Evolutionary conservation across 805 yeast genomes (phyloP).

Genomic region (Wickerhamomyces hampshirensis): DNA sequence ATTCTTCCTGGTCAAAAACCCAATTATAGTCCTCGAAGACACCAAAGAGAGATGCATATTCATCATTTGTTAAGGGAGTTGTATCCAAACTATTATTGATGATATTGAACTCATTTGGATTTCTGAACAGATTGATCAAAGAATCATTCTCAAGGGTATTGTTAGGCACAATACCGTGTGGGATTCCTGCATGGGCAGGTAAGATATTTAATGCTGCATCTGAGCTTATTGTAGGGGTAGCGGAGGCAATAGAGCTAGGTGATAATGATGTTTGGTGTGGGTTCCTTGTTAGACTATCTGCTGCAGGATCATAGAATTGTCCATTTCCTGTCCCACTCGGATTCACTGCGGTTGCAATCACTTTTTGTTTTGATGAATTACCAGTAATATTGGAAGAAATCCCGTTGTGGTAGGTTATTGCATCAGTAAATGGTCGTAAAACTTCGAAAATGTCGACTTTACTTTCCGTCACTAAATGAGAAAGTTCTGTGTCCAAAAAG

Average conservation of each 20-base stretch:
- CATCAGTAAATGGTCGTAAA: constrained; percentile 13
- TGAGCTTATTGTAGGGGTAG: no score
- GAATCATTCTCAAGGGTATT: background rate
- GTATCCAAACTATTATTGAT: no score
- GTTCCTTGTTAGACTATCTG: constrained; percentile 9
- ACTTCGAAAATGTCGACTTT: constrained; percentile 12
- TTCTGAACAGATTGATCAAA: background rate
- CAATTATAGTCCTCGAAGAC: constrained; percentile 22
- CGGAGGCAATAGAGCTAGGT: no score
- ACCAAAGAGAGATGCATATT: constrained; percentile 21
- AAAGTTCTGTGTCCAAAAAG: constrained; percentile 14
- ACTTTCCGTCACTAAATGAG: constrained; percentile 8
- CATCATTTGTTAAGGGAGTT: constrained; percentile 16
- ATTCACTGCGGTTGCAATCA: constrained; percentile 1
- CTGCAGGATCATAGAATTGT: constrained; percentile 16
- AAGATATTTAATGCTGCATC: no score
- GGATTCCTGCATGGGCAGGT: no score
- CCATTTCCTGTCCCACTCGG: constrained; percentile 16
- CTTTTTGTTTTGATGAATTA: background rate
- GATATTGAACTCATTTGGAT: background rate
- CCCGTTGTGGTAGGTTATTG: no score
- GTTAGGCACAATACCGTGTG: background rate
- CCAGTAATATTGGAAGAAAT: background rate
- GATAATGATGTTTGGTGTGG: no score
- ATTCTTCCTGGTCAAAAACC: constrained; percentile 2